Conservation (phyloP, 257 asterid species). For the Ophiorrhiza pumila region DNA sequence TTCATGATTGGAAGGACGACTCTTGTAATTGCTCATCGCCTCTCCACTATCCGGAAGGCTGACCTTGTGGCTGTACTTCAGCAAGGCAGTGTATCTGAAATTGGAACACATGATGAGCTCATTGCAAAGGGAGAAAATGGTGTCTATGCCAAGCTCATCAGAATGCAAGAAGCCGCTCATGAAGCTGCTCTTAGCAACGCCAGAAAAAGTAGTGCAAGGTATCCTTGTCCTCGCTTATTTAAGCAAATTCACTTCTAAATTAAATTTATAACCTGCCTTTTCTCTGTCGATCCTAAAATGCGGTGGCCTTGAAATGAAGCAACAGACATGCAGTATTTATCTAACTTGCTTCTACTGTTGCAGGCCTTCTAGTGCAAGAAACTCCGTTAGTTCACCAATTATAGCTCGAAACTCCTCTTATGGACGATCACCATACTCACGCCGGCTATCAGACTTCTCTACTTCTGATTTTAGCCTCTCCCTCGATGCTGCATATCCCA, state of each 20-base stretch:
- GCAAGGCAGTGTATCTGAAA: slow-evolving; percentile 49
- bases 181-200: slow-evolving; percentile 70
- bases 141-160: slow-evolving; percentile 70
- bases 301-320: neutral
- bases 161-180: slow-evolving; percentile 89
- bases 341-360: slow-evolving; percentile 1
- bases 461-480: slow-evolving; percentile 88
- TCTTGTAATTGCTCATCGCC: slow-evolving; percentile 86
- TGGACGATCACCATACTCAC: slow-evolving; percentile 83
- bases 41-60: slow-evolving; percentile 81
- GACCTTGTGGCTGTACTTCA: slow-evolving; percentile 78
- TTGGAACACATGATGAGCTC: slow-evolving; percentile 88
- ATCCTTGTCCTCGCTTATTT: neutral
- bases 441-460: slow-evolving; percentile 84
- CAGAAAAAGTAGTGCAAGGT: slow-evolving; percentile 91
- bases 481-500: slow-evolving; percentile 60
- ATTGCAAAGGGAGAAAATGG: slow-evolving; percentile 71
- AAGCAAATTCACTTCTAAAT: neutral
- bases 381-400: slow-evolving; percentile 87
- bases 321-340: neutral
- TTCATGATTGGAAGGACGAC: slow-evolving; percentile 93
- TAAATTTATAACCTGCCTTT: neutral
- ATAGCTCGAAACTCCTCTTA: slow-evolving; percentile 84
- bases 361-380: slow-evolving; percentile 96
- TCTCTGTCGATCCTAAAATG: neutral